Evolutionary conservation across 2,329 filamentous ascomycete species (phyloP).

Genomic region (Ophiostoma quercus): DNA sequence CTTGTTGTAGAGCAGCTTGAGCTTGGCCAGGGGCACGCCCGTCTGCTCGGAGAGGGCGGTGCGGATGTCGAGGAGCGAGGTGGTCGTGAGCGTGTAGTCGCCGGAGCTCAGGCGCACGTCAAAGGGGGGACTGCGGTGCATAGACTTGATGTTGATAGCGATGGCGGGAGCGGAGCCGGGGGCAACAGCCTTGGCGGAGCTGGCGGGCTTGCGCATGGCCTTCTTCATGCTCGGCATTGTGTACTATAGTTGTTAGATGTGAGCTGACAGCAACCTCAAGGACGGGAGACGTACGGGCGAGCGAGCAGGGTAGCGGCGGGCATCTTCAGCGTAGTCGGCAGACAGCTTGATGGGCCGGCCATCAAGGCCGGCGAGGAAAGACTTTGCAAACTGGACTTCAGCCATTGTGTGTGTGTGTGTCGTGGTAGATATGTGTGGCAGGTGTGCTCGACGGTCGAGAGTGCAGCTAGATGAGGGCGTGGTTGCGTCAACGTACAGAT

Average conservation of each 20-base stretch:
- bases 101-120: conserved; percentile 54
- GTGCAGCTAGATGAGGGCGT: neutral
- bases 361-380: conserved; percentile 76
- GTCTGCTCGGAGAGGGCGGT: conserved; percentile 59
- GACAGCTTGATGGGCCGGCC: conserved; percentile 72
- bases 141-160: conserved; percentile 64
- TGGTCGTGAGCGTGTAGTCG: conserved; percentile 53
- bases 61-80: conserved; percentile 76
- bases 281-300: conserved; percentile 59
- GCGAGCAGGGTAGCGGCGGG: conserved; percentile 68
- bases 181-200: conserved; percentile 35
- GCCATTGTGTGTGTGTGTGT: conserved; percentile 50
- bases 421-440: neutral
- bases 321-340: conserved; percentile 86
- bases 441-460: neutral
- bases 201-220: conserved; percentile 45
- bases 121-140: conserved; percentile 61
- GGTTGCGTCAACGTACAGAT: neutral
- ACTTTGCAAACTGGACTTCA: conserved; percentile 79
- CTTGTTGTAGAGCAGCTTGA: conserved; percentile 81
- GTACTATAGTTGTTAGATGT: conserved; percentile 46
- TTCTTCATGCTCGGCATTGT: conserved; percentile 65
- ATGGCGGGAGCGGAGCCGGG: conserved; percentile 51
- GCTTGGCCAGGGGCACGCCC: conserved; percentile 64
- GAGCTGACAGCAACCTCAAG: neutral